Conservation (phyloP, 495 filamentous ascomycete species). For the Aspergillus taichungensis region DNA sequence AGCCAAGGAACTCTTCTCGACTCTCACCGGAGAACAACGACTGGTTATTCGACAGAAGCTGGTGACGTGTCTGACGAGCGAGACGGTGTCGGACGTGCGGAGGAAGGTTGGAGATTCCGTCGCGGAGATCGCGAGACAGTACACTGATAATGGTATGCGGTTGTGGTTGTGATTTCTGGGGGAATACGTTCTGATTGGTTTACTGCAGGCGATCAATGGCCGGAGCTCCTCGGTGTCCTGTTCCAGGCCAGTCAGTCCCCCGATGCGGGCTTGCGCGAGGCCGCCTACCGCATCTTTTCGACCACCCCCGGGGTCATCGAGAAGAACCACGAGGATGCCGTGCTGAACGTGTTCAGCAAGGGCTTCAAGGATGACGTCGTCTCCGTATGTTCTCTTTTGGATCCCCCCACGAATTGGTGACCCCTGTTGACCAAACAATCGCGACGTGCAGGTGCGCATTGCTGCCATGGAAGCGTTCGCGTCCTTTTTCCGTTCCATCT, state of each 20-base stretch:
- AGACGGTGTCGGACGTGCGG: conserved; percentile 61
- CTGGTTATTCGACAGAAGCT: conserved; percentile 72
- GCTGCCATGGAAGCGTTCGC: conserved; percentile 95
- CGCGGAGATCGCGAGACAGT: conserved; percentile 89
- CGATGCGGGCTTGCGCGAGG: conserved; percentile 75
- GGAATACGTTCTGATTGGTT: background rate
- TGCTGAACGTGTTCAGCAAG: conserved; percentile 73
- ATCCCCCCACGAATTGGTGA: background rate
- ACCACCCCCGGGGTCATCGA: conserved; percentile 95
- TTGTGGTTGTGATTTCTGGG: conserved; percentile 6
- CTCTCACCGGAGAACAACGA: conserved; percentile 59
- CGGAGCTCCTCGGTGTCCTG: conserved; percentile 75
- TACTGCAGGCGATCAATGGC: conserved; percentile 69
- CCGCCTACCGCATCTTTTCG: conserved; percentile 86
- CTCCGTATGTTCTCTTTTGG: conserved; percentile 41
- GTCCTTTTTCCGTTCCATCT: conserved; percentile 83
- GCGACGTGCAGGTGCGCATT: conserved; percentile 63
- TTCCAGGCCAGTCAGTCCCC: conserved; percentile 80
- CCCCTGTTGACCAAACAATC: background rate
- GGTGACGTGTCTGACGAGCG: conserved; percentile 62
- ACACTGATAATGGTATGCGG: conserved; percentile 76
- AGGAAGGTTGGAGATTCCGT: conserved; percentile 97
- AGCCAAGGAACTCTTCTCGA: conserved; percentile 73
- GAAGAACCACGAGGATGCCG: conserved; percentile 82
- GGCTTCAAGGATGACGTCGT: conserved; percentile 88